Base-by-base conservation (phyloP, 495 filamentous ascomycete genomes). In the Aspergillus hancockii region DNA sequence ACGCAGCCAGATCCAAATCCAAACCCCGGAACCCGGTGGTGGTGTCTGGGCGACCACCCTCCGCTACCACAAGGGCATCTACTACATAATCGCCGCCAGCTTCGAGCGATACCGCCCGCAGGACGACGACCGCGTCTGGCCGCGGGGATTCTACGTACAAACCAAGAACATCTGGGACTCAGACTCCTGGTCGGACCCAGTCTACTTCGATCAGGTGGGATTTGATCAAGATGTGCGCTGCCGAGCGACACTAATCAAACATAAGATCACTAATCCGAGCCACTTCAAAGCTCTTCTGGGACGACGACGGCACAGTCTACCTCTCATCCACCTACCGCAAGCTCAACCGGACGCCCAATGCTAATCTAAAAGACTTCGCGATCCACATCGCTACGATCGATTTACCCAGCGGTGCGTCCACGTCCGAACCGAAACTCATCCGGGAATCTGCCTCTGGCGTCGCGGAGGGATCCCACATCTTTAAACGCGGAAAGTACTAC, bases 401-500 rank as follows among this genome's bases (percentile, higher is more conserved):
- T 52, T 55, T 80, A 8, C 53, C 55, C 2, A 75, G 71, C 0
- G 76, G 76, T 1, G 52, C 61, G 19, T 72, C 72, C 3, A 71
- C 72, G 0, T 71, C 70, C 0, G 67, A 68, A 21, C 72, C 75
- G 1, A 72, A 69, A 13, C 71, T 74, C 8, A 78, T 87, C 47
- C 84, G 83, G 68, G 83, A 82, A 52, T 85, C 84, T 3, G 72
- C 76, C 18, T 80, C 79, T 0, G 69, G 76, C 0, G 78, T 77
- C 4, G 81, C 85, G 0, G 87, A 89, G 69, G 87, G 85, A 7
- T 86, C 87, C 1, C 87, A 88, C 54, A 72, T 90, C 32, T 88
- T 86, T 67, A 81, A 81, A 54, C 83, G 85, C 22, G 84, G 84
- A 52, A 82, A 75, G 0, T 88, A 81, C 67, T 89, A 87, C 65